Evolutionary conservation across 2,329 filamentous ascomycete genomes (phyloP).

Genomic region (Dryadomyces quercivorus): DNA sequence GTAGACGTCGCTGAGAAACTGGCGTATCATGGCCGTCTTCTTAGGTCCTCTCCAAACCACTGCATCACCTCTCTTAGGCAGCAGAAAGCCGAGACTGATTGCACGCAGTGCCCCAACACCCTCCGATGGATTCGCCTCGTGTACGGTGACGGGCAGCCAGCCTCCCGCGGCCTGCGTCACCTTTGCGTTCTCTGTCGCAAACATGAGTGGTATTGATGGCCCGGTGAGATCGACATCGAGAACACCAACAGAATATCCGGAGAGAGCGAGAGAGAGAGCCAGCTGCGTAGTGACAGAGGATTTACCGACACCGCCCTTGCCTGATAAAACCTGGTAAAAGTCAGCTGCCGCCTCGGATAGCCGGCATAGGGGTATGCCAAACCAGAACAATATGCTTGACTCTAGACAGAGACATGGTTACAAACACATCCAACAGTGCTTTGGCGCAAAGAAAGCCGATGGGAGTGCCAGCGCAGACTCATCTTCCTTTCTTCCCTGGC

Average conservation of each 20-base stretch:
- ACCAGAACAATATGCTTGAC: conserved; percentile 68
- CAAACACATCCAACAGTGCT: too few species aligned
- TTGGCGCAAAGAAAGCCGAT: too few species aligned
- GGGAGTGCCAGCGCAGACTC: too few species aligned
- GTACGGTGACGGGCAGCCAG: conserved; percentile 82
- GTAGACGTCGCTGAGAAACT: conserved; percentile 84
- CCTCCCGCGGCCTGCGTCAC: conserved; percentile 85
- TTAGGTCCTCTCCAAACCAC: conserved; percentile 97
- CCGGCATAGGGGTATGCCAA: conserved; percentile 1
- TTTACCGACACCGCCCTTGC: conserved; percentile 96
- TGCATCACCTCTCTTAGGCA: conserved; percentile 72
- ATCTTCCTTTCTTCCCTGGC: too few species aligned
- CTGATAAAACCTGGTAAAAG: conserved; percentile 58
- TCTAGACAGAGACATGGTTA: conserved; percentile 50
- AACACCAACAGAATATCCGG: conserved; percentile 82
- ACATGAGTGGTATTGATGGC: conserved; percentile 89
- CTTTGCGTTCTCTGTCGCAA: conserved; percentile 78
- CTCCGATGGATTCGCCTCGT: conserved; percentile 40
- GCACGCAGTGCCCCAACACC: conserved; percentile 57
- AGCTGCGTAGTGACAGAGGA: conserved; percentile 96
- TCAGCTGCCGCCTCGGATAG: not conserved
- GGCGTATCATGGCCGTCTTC: conserved; percentile 97
- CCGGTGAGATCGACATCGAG: conserved; percentile 95
- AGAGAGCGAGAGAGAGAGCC: conserved; percentile 73
- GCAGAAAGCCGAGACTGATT: conserved; percentile 88